phyloP scores from a whole-genome alignment of 2,329 filamentous ascomycete species.

The Fusarium zealandicum region DNA sequence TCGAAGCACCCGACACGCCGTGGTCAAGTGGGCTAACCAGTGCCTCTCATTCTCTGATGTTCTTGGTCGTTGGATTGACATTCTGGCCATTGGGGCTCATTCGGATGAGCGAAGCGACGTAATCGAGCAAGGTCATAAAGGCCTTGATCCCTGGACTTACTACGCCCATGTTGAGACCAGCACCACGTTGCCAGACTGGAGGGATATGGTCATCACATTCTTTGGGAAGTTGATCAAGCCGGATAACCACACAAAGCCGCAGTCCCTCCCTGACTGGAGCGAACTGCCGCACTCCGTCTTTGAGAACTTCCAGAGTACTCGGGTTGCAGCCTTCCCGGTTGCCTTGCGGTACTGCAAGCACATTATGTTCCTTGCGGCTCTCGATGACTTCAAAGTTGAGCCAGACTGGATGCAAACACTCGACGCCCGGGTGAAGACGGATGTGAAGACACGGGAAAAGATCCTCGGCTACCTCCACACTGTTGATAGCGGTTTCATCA shows the following conservation, averaged over 20 bases:
- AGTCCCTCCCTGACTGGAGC: conserved; percentile 37
- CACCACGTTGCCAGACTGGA: conserved; percentile 59
- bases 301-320: conserved; percentile 57
- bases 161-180: conserved; percentile 54
- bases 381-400: conserved; percentile 65
- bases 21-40: conserved; percentile 87
- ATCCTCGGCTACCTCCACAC: conserved; percentile 62
- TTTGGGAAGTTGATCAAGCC: conserved; percentile 52
- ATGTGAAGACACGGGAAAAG: conserved; percentile 67
- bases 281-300: conserved; percentile 41
- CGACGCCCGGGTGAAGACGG: conserved; percentile 74
- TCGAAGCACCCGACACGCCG: conserved; percentile 81
- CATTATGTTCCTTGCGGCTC: conserved; percentile 59
- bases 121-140: conserved; percentile 86
- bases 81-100: conserved; percentile 76
- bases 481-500: conserved; percentile 49
- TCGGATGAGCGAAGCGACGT: conserved; percentile 79
- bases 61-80: conserved; percentile 84
- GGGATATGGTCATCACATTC: conserved; percentile 56
- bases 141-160: conserved; percentile 73
- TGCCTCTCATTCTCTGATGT: conserved; percentile 83
- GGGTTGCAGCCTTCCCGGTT: conserved; percentile 67
- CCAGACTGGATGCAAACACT: conserved; percentile 86
- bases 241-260: conserved; percentile 45
- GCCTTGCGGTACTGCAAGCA: conserved; percentile 72